Evolutionary conservation across 371 early-diverging fungal genomes (phyloP), one percentile per base, ranked within the genome.

Genomic region (Blyttiomyces sp.): DNA sequence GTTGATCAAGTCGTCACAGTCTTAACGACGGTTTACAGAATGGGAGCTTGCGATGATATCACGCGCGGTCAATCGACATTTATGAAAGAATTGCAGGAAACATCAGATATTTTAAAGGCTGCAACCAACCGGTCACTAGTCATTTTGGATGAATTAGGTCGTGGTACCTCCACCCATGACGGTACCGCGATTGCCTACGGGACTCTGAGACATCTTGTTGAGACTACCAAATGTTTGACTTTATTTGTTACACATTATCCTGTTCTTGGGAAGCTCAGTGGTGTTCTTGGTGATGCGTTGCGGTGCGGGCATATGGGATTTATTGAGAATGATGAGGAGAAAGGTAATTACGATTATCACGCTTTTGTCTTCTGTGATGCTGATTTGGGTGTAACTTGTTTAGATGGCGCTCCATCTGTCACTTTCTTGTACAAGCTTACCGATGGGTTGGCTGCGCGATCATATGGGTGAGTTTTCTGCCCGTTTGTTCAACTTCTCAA

Each of bases 81-180:
- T 75, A 96, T 98, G 96, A 93, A 96, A 0, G 99, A 99, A 70
- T 76, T 99, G 61, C 79, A 86, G 28, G 99, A 99, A 73, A 98
- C 99, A 0, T 83, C 93, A 45, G 90, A 88, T 59, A 98, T 99
- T 57, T 69, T 99, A 45, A 79, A 84, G 16, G 89, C 96, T 68
- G 94, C 98, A 0, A 99, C 99, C 1, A 84, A 84, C 1, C 82
- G 85, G 3, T 96, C 96, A 3, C 87, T 99, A 75, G 98, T 99
- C 21, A 96, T 99, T 53, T 79, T 99, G 57, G 99, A 99, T 79
- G 99, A 99, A 77, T 83, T 99, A 24, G 99, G 99, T 45, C 86
- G 99, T 57, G 99, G 99, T 13, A 99, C 99, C 0, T 88, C 89
- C 45, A 99, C 99, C 0, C 92, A 88, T 79, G 99, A 99, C 74